A percentile compares a stretch with the other conserved stretches of the same genome.
Evolutionary conservation across 2,329 filamentous ascomycete genomes (phyloP).

Genomic region (Scedosporium minutisporum): DNA sequence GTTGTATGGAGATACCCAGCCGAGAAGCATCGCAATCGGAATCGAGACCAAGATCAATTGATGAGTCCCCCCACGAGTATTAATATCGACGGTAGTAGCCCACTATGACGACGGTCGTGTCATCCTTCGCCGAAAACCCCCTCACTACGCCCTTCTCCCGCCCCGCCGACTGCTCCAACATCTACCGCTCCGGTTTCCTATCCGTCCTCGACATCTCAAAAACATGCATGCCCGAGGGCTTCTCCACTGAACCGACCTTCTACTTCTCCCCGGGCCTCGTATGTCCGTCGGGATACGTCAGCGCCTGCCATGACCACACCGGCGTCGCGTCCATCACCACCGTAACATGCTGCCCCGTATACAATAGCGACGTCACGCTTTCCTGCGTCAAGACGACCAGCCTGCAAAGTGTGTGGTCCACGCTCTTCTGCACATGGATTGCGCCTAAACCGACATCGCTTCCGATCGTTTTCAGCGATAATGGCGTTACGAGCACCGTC

Average conservation of each 20-base stretch:
- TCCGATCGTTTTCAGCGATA: constrained; percentile 15
- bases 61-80: too few relatives aligned
- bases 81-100: too few relatives aligned
- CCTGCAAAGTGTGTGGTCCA: constrained; percentile 14
- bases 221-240: constrained; percentile 19
- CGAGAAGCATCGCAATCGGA: too few relatives aligned
- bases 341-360: constrained; percentile 24
- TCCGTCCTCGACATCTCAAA: constrained; percentile 16
- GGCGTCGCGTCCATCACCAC: constrained; percentile 19
- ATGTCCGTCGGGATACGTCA: constrained; percentile 21
- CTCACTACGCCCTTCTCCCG: constrained; percentile 18
- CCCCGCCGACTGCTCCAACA: constrained; percentile 13
- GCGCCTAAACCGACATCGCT: constrained; percentile 17
- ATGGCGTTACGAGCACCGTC: constrained; percentile 14
- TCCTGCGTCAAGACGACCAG: constrained; percentile 17
- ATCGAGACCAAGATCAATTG: too few relatives aligned
- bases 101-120: constrained; percentile 7
- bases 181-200: constrained; percentile 12
- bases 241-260: constrained; percentile 15
- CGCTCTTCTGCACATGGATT: constrained; percentile 23
- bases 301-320: constrained; percentile 17
- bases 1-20: too few relatives aligned
- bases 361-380: constrained; percentile 16
- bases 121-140: constrained; percentile 15
- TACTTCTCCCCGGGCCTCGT: constrained; percentile 22